Percentiles rank a stretch among this genome's conserved stretches.
Conservation (phyloP, 2,329 filamentous ascomycete species). For the Microsporum audouinii region DNA sequence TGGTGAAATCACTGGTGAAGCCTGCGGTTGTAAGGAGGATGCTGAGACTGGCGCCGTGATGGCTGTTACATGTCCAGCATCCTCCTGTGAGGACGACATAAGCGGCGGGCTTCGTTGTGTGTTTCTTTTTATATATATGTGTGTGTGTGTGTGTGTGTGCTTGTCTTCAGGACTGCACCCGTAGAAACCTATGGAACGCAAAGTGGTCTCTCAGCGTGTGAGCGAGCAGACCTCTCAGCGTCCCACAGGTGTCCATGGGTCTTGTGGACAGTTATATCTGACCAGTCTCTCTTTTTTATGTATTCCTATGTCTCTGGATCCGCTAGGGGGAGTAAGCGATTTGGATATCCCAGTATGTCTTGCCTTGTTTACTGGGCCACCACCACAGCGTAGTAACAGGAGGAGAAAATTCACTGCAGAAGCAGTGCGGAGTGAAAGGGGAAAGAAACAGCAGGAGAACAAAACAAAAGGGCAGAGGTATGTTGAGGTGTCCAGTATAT, state of each 20-base stretch:
- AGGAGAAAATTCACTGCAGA: background rate
- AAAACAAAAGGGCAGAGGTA: background rate
- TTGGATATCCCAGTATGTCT: background rate
- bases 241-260: slow-evolving; percentile 39
- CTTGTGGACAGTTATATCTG: background rate
- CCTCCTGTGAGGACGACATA: slow-evolving; percentile 14
- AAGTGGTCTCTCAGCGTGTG: slow-evolving; percentile 39
- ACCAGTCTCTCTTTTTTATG: background rate
- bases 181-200: slow-evolving; percentile 43
- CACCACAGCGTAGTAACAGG: slow-evolving; percentile 1
- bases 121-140: too few relatives aligned
- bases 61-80: slow-evolving; percentile 28
- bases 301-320: background rate
- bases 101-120: background rate
- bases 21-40: slow-evolving; percentile 24
- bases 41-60: slow-evolving; percentile 1
- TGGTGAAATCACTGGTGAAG: slow-evolving; percentile 20
- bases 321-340: background rate
- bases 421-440: background rate
- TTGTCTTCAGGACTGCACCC: slow-evolving; percentile 22
- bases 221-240: slow-evolving; percentile 41
- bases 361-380: background rate
- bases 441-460: background rate
- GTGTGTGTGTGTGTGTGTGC: too few relatives aligned
- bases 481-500: background rate